Evolutionary conservation across 345 rosid species (phyloP), one percentile per base, ranked within the genome.

Genomic region (Psidium friedrichsthalianum): DNA sequence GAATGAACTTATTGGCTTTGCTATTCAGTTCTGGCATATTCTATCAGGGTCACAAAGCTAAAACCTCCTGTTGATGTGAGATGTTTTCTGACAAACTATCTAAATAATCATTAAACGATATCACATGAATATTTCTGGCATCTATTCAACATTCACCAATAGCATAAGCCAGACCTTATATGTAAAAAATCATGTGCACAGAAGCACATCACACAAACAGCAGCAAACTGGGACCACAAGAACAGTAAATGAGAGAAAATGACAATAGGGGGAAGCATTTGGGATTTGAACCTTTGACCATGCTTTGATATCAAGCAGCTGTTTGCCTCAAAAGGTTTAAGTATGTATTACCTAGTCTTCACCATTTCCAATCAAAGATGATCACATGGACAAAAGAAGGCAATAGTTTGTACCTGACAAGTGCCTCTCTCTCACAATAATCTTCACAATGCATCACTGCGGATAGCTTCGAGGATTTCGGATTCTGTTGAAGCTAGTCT

Each of bases 401-500:
- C 55, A 83, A 40, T 82, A 57, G 47, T 21, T 53, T 36, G 42
- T 91, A 95, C 99, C 98, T 97, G 98, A 58, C 99, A 59, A 92
- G 84, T 85, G 99, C 99, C 89, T 96, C 99, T 92, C 88, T 92
- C 86, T 96, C 98, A 89, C 91, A 89, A 89, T 96, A 96, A 85
- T 96, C 95, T 85, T 90, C 82, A 97, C 93, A 76, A 97, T 84
- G 87, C 98, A 90, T 97, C 96, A 21, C 93, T 92, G 87, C 86
- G 94, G 88, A 93, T 94, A 86, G 96, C 98, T 86, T 86, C 99
- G 94, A 36, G 99, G 99, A 86, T 96, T 93, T 92, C 99, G 94
- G 87, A 94, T 90, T 87, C 98, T 93, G 83, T 97, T 95, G 61
- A 88, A 84, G 86, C 92, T 87, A 80, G 94, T 90, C 86, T 92